Conservation (phyloP, 257 asterid species). For the Plantago ovata region DNA sequence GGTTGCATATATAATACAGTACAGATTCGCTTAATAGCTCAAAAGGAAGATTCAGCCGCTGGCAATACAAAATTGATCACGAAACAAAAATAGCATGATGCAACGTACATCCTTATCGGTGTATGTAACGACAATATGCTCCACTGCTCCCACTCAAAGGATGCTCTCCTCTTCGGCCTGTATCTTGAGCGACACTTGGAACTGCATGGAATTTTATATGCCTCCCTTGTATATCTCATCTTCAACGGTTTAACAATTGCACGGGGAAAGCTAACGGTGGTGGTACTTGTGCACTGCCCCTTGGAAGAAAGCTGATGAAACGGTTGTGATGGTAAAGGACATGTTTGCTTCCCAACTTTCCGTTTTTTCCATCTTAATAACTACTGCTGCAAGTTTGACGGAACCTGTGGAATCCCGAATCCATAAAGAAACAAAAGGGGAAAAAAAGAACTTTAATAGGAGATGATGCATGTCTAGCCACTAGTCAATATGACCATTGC, state of each 20-base stretch:
- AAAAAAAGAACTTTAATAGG: neutral
- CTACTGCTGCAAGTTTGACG: constrained; percentile 43
- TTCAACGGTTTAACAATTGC: constrained; percentile 28
- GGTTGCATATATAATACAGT: neutral
- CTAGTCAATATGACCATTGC: neutral
- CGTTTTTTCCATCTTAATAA: constrained; percentile 47
- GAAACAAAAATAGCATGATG: neutral
- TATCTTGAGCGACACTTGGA: constrained; percentile 29
- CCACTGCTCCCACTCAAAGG: constrained; percentile 26
- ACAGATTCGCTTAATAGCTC: constrained; percentile 23
- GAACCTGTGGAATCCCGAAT: constrained; percentile 46
- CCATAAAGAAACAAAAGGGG: neutral
- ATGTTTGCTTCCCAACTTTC: constrained; percentile 27
- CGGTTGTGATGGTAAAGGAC: neutral
- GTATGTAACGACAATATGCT: constrained; percentile 62
- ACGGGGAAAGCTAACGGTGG: constrained; percentile 39
- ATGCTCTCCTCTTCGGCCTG: constrained; percentile 31
- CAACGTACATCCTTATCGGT: constrained; percentile 31
- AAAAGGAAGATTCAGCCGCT: constrained; percentile 19
- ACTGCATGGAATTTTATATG: constrained; percentile 18
- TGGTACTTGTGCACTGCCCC: constrained; percentile 12
- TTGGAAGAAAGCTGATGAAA: constrained; percentile 17
- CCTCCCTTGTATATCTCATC: constrained; percentile 35
- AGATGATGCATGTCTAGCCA: neutral
- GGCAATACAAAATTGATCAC: constrained; percentile 38